A percentile compares a stretch with the other conserved stretches of the same genome.
Evolutionary conservation across 2,329 filamentous ascomycete species (phyloP).

Genomic region (Claviceps sp.): DNA sequence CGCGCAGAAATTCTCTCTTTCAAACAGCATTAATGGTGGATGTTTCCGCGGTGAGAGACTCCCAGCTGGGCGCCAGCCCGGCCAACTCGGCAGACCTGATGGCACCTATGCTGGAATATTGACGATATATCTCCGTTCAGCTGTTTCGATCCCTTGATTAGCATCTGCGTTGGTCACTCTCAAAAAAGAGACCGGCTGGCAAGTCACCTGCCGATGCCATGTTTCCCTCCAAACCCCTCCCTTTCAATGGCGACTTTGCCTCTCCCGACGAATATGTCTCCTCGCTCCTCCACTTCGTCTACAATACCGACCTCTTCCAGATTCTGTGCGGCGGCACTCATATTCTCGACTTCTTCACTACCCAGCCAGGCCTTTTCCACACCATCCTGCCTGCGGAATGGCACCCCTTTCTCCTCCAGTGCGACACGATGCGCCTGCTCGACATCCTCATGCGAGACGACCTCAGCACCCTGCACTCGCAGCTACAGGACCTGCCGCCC

Average conservation of each 20-base stretch:
- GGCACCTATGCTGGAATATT: no score
- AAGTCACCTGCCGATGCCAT: not conserved
- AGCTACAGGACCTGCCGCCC: slow-evolving; percentile 12
- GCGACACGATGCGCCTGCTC: slow-evolving; percentile 61
- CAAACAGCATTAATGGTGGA: no score
- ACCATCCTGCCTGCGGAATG: slow-evolving; percentile 65
- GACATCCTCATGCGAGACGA: slow-evolving; percentile 73
- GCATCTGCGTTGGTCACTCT: no score
- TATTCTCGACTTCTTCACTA: slow-evolving; percentile 90
- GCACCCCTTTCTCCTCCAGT: slow-evolving; percentile 61
- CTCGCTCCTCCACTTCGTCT: slow-evolving; percentile 62
- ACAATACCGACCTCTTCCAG: slow-evolving; percentile 62
- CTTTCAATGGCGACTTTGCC: slow-evolving; percentile 55
- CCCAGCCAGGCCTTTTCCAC: slow-evolving; percentile 69
- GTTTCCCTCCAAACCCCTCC: slow-evolving; percentile 37
- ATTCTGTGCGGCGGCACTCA: slow-evolving; percentile 95
- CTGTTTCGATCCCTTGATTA: no score
- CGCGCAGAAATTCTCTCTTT: no score
- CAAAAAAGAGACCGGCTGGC: no score
- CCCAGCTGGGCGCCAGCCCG: no score
- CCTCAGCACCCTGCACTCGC: slow-evolving; percentile 28
- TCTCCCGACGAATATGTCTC: slow-evolving; percentile 66
- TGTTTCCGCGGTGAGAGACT: no score
- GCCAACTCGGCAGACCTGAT: no score
- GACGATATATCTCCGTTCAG: no score